These are phyloP conservation scores for Curvularia sp. DNA, from an alignment of 2,329 filamentous ascomycete genomes.

Conservation along the genomic window DNA sequence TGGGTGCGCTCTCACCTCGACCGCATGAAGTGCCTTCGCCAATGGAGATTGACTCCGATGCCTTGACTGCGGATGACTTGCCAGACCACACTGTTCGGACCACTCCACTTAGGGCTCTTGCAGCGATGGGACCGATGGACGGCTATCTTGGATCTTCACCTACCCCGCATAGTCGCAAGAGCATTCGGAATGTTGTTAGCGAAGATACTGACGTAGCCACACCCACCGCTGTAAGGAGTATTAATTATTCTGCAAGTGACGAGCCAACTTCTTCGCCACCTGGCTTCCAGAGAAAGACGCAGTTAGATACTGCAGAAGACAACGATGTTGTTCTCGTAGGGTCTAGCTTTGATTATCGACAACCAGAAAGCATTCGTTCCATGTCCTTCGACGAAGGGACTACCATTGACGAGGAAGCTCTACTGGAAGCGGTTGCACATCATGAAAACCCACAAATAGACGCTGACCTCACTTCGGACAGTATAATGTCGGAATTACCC, in stretches of 20 bases:
- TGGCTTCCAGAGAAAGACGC: slow-evolving; percentile 28
- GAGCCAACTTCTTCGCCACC: slow-evolving; percentile 50
- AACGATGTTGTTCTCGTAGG: slow-evolving; percentile 17
- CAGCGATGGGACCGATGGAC: slow-evolving; percentile 46
- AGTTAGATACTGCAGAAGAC: neutral
- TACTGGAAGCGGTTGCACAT: slow-evolving; percentile 23
- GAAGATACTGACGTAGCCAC: slow-evolving; percentile 41
- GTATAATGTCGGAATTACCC: slow-evolving; percentile 33
- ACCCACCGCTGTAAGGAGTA: slow-evolving; percentile 38
- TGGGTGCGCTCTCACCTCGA: slow-evolving; percentile 49
- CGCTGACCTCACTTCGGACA: slow-evolving; percentile 13
- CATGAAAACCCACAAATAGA: slow-evolving; percentile 16
- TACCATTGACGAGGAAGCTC: slow-evolving; percentile 42
- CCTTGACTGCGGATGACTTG: slow-evolving; percentile 34
- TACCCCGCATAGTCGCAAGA: slow-evolving; percentile 44
- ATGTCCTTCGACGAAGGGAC: slow-evolving; percentile 43
- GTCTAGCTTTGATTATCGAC: slow-evolving; percentile 35
- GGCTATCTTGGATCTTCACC: slow-evolving; percentile 48
- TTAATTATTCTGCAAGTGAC: slow-evolving; percentile 30
- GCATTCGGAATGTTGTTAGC: slow-evolving; percentile 33
- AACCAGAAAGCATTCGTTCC: slow-evolving; percentile 25
- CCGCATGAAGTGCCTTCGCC: slow-evolving; percentile 32
- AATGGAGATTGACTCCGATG: slow-evolving; percentile 42
- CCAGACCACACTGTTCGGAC: slow-evolving; percentile 29
- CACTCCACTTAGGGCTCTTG: slow-evolving; percentile 38